Base-by-base conservation (phyloP, 805 yeast species). In the Saccharomycopsis oosterbeekiorum region DNA sequence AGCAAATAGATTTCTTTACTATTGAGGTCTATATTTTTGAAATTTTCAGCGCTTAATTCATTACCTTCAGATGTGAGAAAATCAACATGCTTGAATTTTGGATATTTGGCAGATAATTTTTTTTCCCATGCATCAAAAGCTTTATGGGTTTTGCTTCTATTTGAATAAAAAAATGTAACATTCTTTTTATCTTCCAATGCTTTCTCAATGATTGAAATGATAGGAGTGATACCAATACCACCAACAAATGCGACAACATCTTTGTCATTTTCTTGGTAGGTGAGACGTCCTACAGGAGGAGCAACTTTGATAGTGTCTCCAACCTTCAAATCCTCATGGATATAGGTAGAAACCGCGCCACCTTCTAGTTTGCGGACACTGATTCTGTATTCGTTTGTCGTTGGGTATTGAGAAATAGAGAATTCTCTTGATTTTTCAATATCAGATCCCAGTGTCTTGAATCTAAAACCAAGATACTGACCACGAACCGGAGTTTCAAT, bases 221-320 rank as follows among this genome's bases (percentile, higher is more conserved):
- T 61, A 40, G 91, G 90, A 5, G 90, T 86, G 58, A 83, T 80
- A 64, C 89, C 90, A 60, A 84, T 82, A 59, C 90, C 91, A 56
- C 84, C 87, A 21, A 82, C 76, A 60, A 84, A 71, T 36, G 84
- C 69, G 1, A 78, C 74, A 21, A 75, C 68, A 29, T 76, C 75
- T 47, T 68, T 60, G 21, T 68, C 70, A 15, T 71, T 65, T 37
- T 75, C 73, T 62, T 74, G 51, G 36, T 68, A 64, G 56, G 68
- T 55, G n/a, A 84, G 76, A 56, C 77, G 77, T 42, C 90, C 91
- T 26, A 77, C 74, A 41, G 91, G 91, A 4, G 88, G 82, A 59
- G 83, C 75, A 34, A 84, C 74, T 56, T 19, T 43, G 42, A 59
- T 17, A 6, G 10, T 47, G 26, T 54, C 58, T 10, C 61, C 61